Conservation (phyloP, 352 stramenopile species). For the Pelagophyceae sp. region DNA sequence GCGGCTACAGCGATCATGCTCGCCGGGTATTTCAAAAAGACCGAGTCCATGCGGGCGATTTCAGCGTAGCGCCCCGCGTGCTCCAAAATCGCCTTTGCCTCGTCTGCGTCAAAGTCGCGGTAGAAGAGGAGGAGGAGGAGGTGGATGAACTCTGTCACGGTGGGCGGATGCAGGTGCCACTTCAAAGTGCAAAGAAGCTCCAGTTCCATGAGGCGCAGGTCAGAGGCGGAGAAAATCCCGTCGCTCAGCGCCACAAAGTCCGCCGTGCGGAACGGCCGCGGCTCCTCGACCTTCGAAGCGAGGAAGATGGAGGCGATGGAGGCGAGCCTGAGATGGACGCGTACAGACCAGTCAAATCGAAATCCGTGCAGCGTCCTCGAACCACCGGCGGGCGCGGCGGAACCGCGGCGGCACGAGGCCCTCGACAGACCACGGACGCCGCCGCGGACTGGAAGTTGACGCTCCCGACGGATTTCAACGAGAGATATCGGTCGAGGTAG, state of each 20-base stretch:
- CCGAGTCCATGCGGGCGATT: neutral
- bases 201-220: conserved; percentile 31
- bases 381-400: too few relatives aligned
- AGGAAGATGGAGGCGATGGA: conserved; percentile 32
- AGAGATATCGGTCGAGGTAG: conserved; percentile 38
- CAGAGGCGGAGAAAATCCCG: conserved; percentile 23
- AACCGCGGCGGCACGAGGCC: too few relatives aligned
- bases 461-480: conserved; percentile 17
- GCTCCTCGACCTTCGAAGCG: conserved; percentile 34
- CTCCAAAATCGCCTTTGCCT: neutral
- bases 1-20: conserved; percentile 12
- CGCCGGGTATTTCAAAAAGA: conserved; percentile 11
- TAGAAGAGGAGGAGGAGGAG: conserved; percentile 29
- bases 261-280: conserved; percentile 25
- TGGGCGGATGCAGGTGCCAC: conserved; percentile 34
- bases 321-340: too few relatives aligned
- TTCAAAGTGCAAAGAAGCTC: conserved; percentile 29
- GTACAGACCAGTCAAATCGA: too few relatives aligned
- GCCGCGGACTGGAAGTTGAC: conserved; percentile 30
- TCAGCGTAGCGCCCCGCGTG: neutral
- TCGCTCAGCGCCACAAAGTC: conserved; percentile 29
- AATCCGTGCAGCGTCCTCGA: too few relatives aligned
- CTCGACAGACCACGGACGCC: too few relatives aligned
- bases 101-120: conserved; percentile 7
- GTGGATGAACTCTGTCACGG: conserved; percentile 24